Evolutionary conservation across 192 early-diverging fungal genomes (phyloP), one percentile per base, ranked within the genome.

Genomic region (Rhizophagus sp.): DNA sequence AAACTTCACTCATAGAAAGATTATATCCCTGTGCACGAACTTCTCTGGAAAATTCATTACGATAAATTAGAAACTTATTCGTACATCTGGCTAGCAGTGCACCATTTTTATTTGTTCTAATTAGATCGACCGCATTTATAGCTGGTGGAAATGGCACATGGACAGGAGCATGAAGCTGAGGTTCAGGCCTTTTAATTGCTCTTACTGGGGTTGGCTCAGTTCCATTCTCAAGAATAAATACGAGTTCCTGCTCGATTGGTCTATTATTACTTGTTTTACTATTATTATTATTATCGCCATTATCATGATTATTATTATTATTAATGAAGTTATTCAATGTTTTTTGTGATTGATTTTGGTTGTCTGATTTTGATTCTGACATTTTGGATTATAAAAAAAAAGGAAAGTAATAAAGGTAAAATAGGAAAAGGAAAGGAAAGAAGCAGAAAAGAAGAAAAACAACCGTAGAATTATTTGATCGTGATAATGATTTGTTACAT

Each of bases 41-140:
- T 67, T 79, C 62, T 69, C 66, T 79, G 1, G 77, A 66, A 44
- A 64, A 79, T 79, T 79, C 62, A 64, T 79, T 79, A 79, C 77
- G 77, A 79, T 79, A 79, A 36, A 79, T 79, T 49, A 79, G 30
- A 79, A 79, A 79, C 36, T 79, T 79, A 39, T 79, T 79, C 7
- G 66, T 79, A 64, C 77, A 79, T 50, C 77, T 62, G 27, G 77
- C 39, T 17, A 62, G 66, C 4, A 79, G n/a, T 11, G 62, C 65
- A 19, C 77, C 77, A 27, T 36, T 63, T 79, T 79, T 64, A 79
- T 79, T 57, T 2, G 65, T 68, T 27, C 66, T 24, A 24, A 79
- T 79, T 57, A 79, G 27, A 30, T 65, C 63, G 11, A 41, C 25
- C 1, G 77, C 57, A 79, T 79, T 69, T 27, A 79, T 52, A 17